Evolutionary conservation across 108 stramenopile species (phyloP).

Genomic region (Bacterosira constricta): DNA sequence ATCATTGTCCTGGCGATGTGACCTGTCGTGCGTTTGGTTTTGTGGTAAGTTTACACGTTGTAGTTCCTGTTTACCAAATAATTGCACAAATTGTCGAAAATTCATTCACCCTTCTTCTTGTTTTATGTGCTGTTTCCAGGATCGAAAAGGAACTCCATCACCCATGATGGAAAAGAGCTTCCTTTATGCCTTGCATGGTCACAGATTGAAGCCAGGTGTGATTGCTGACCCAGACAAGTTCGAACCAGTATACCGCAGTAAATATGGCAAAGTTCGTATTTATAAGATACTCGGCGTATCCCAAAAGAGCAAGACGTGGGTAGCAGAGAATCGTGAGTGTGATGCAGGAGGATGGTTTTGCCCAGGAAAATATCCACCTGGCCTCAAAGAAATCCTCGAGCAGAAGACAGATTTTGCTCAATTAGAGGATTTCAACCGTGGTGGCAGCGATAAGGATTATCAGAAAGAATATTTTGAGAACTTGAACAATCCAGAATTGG

Average conservation of each 20-base stretch:
- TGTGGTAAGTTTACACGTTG: constrained; percentile 46
- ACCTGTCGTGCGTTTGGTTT: constrained; percentile 91
- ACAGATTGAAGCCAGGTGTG: constrained; percentile 79
- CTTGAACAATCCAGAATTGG: constrained; percentile 71
- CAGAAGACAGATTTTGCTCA: constrained; percentile 89
- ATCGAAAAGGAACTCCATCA: constrained; percentile 89
- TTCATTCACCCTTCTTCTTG: constrained; percentile 8
- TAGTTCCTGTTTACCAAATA: neutral
- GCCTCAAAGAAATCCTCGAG: constrained; percentile 63
- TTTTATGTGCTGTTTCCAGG: constrained; percentile 45
- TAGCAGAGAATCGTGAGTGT: constrained; percentile 78
- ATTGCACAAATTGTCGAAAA: neutral
- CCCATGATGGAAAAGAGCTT: constrained; percentile 90
- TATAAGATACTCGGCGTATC: constrained; percentile 89
- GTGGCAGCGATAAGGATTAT: constrained; percentile 78
- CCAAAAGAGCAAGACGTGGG: constrained; percentile 84
- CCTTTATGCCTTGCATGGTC: constrained; percentile 90
- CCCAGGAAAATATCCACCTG: constrained; percentile 90
- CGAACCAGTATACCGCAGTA: constrained; percentile 90
- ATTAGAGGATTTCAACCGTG: constrained; percentile 93
- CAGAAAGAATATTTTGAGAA: constrained; percentile 88
- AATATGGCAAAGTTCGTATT: constrained; percentile 98
- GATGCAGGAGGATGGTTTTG: constrained; percentile 93
- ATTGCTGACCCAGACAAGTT: constrained; percentile 74
- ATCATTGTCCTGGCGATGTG: constrained; percentile 94